Evolutionary conservation across 148 eudicot genomes (phyloP).

Genomic region (Rheum nobile): DNA sequence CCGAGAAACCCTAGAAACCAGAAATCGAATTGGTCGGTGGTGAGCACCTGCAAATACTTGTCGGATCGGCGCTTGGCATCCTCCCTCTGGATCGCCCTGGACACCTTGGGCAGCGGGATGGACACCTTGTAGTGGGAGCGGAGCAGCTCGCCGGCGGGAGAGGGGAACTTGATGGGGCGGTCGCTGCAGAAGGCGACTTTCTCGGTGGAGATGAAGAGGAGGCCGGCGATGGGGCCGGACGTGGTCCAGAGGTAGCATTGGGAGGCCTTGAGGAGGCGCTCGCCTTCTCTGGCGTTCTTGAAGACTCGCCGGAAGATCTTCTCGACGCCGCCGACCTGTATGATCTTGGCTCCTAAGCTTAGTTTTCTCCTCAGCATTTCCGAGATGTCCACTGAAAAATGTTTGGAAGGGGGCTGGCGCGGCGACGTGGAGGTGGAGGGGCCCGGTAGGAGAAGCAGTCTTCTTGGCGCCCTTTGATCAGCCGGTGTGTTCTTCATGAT

Average conservation of each 20-base stretch:
- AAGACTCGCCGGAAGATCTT: neutral
- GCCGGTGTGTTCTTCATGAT: neutral
- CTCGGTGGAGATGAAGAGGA: too few relatives aligned
- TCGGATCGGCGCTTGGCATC: neutral
- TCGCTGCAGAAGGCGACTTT: too few relatives aligned
- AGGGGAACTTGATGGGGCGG: too few relatives aligned
- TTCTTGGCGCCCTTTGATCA: neutral
- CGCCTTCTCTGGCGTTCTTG: constrained; percentile 4
- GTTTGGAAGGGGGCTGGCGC: neutral
- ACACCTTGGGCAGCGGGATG: too few relatives aligned
- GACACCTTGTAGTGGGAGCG: too few relatives aligned
- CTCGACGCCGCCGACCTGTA: neutral
- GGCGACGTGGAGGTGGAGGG: neutral
- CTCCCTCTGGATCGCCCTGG: too few relatives aligned
- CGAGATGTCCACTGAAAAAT: neutral
- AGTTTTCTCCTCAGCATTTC: constrained; percentile 23
- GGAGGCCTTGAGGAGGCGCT: constrained; percentile 1
- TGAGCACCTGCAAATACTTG: neutral
- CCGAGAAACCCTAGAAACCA: neutral
- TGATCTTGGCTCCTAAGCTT: constrained; percentile 16
- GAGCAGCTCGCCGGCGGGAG: too few relatives aligned
- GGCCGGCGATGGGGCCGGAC: too few relatives aligned
- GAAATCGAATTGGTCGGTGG: too few relatives aligned
- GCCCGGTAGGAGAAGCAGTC: neutral
- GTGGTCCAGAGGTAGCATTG: constrained; percentile 37